Percentiles rank a stretch among this genome's conserved stretches.
These are phyloP conservation scores for Polytrichum commune DNA, from an alignment of 225 moss, liverwort and hornwort genomes.

Conservation along the genomic window DNA sequence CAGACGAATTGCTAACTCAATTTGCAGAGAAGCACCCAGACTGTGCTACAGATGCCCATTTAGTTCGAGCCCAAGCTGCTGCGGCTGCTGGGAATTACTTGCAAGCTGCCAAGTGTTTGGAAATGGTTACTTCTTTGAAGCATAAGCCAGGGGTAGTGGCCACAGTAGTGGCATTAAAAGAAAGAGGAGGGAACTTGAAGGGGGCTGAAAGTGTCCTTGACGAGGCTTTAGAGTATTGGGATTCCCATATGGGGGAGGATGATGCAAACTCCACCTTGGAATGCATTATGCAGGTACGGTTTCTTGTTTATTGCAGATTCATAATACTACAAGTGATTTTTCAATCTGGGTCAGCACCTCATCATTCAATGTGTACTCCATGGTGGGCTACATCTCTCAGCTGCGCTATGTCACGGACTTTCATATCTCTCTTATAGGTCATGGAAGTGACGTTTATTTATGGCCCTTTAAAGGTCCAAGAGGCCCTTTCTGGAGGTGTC, in stretches of 20 bases:
- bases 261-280: slow-evolving; percentile 44
- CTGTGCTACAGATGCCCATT: slow-evolving; percentile 52
- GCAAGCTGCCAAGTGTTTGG: slow-evolving; percentile 80
- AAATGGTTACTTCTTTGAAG: slow-evolving; percentile 57
- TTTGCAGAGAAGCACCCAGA: slow-evolving; percentile 66
- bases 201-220: slow-evolving; percentile 81
- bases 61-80: slow-evolving; percentile 83
- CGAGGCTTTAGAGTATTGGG: slow-evolving; percentile 82
- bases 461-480: too few species aligned
- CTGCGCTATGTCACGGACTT: too few species aligned
- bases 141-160: slow-evolving; percentile 86
- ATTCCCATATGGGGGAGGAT: slow-evolving; percentile 77
- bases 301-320: not conserved
- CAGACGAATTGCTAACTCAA: slow-evolving; percentile 72
- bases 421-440: too few species aligned
- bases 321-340: not conserved
- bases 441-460: too few species aligned
- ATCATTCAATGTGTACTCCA: too few species aligned
- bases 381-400: too few species aligned
- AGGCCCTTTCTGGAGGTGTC: too few species aligned
- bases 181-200: slow-evolving; percentile 73
- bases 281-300: slow-evolving; percentile 21
- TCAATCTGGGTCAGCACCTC: too few species aligned
- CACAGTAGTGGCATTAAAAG: slow-evolving; percentile 80
- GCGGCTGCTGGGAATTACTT: slow-evolving; percentile 67